Evolutionary conservation across 1,284 basidiomycete species (phyloP).

Genomic region (Melampsora americana): DNA sequence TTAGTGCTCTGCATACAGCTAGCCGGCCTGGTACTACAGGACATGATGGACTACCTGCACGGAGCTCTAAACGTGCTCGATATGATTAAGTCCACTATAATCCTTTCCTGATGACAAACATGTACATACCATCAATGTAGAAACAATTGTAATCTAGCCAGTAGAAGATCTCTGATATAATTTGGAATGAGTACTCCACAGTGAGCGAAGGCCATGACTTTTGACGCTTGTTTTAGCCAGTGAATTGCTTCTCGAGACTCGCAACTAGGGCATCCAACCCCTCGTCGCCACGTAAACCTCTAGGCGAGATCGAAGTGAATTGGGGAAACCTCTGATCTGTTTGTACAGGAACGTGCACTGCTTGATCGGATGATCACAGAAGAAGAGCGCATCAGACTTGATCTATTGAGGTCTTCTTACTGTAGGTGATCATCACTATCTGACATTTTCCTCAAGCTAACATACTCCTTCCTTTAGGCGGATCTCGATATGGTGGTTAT

Average conservation of each 20-base stretch:
- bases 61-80: constrained; percentile 23
- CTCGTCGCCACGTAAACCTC: not conserved
- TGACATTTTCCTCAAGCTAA: not conserved
- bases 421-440: constrained; percentile 11
- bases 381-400: constrained; percentile 39
- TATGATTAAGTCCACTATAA: constrained; percentile 14
- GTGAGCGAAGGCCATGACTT: not conserved
- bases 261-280: not conserved
- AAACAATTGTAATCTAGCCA: not conserved
- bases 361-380: constrained; percentile 27
- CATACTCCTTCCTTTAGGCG: constrained; percentile 3
- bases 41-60: constrained; percentile 5
- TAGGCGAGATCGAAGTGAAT: not conserved
- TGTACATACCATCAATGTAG: not conserved
- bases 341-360: constrained; percentile 27
- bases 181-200: too few relatives aligned
- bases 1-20: not conserved
- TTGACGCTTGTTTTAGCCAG: not conserved
- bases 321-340: not conserved
- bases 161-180: too few relatives aligned
- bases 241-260: not conserved
- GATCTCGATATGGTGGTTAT: constrained; percentile 31
- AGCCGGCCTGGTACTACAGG: constrained; percentile 12
- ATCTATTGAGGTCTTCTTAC: constrained; percentile 20
- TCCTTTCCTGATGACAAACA: not conserved